Percentiles rank a stretch among this genome's conserved stretches.
These are phyloP conservation scores for Brassica incana DNA, from an alignment of 345 rosid genomes.

Conservation along the genomic window DNA sequence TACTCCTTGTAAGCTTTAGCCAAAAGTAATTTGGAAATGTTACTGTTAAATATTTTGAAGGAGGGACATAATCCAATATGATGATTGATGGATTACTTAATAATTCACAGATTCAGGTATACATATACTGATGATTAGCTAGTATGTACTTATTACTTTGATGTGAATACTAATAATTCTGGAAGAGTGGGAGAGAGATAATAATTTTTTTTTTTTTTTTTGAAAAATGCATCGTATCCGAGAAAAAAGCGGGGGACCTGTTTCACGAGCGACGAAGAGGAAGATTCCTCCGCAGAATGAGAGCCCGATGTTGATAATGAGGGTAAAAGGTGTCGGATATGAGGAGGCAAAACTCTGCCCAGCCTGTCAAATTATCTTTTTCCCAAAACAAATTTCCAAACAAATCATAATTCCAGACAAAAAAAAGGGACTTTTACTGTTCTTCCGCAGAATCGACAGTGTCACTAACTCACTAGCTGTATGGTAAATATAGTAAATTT, in stretches of 20 bases:
- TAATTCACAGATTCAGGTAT: background rate
- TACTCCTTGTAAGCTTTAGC: background rate
- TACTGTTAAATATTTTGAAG: background rate
- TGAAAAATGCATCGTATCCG: background rate
- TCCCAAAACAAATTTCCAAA: background rate
- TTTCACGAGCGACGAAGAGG: constrained; percentile 5
- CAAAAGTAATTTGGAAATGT: background rate
- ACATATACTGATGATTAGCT: background rate
- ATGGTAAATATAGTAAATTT: no score
- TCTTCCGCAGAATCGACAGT: background rate
- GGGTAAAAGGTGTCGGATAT: constrained; percentile 25
- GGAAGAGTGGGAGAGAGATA: background rate
- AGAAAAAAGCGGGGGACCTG: background rate
- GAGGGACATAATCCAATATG: background rate
- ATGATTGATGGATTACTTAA: background rate
- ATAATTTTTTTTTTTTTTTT: no score
- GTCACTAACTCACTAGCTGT: background rate
- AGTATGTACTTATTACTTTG: background rate
- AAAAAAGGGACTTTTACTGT: background rate
- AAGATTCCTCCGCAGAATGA: constrained; percentile 17
- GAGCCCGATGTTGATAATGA: constrained; percentile 20
- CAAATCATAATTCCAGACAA: background rate
- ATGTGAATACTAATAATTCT: background rate
- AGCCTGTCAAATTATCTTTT: constrained; percentile 22
- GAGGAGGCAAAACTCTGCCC: constrained; percentile 23